Evolutionary conservation across 2,329 filamentous ascomycete genomes (phyloP), one percentile per base, ranked within the genome.

Genomic region (Colletotrichum sojae): DNA sequence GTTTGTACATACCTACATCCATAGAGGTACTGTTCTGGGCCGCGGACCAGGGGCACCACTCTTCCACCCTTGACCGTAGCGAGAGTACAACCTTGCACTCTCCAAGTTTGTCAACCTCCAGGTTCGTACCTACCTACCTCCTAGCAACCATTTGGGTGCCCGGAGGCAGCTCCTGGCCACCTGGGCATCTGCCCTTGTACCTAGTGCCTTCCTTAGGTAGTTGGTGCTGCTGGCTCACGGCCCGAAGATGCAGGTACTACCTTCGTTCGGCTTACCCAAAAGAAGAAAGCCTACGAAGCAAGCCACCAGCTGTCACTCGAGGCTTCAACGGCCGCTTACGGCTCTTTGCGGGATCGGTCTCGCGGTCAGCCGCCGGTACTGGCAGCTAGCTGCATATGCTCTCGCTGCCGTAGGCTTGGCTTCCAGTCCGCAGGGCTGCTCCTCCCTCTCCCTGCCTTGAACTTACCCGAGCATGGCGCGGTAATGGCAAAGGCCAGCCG

Each of bases 171-270:
- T 25, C 45, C 45, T n/a, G 16, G 43, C 43, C 6, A 46, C 16
- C 15, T 20, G 22, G 51, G 46, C 10, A 8, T 12, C 22, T 31
- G 45, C 22, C 5, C 43, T 16, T n/a, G 20, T 62, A 53, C 22
- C 40, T 58, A 36, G 31, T 36, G 31, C 8, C 31, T 36, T 36
- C 31, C 31, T 36, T 36, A 36, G n/a, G n/a, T n/a, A n/a, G n/a
- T n/a, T n/a, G n/a, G 31, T 36, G 10, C 31, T 31, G 18, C 40
- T 59, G 65, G 40, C 43, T n/a, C 12, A 48, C 54, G 54, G 40
- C 40, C 31, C 43, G 62, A 58, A 31, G 54, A 55, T 45, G 53
- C 65, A 68, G 60, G 49, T 65, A 65, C 48, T 65, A 65, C 48
- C 40, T 65, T 22, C 16, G 10, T 16, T n/a, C 43, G 22, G 40